phyloP scores from a whole-genome alignment of 2,329 filamentous ascomycete genomes.

The Monilinia vaccinii-corymbosi region DNA sequence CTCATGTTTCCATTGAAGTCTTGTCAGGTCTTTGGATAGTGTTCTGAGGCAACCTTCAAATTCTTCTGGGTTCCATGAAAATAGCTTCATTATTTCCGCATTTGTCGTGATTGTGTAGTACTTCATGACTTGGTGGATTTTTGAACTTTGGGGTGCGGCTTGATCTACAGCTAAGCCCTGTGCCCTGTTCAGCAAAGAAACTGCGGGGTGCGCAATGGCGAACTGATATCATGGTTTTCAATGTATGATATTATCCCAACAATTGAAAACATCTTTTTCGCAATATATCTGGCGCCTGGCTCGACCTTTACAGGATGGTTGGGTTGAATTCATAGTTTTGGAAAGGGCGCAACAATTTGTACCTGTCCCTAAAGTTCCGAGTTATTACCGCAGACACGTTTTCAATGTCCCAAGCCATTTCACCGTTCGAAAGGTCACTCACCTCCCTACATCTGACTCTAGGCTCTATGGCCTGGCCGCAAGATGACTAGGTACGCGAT shows the following conservation, averaged over 20 bases:
- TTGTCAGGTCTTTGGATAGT: not conserved
- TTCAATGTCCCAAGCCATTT: not conserved
- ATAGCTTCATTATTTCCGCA: slow-evolving; percentile 2
- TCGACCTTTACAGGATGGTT: not conserved
- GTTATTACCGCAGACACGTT: not conserved
- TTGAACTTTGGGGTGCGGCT: not conserved
- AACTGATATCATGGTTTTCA: not conserved
- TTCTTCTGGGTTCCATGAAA: not conserved
- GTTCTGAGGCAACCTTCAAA: not conserved
- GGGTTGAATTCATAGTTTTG: not conserved
- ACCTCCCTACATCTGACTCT: not conserved
- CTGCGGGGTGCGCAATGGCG: slow-evolving; percentile 3
- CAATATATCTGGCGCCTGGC: not conserved
- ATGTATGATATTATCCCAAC: not conserved
- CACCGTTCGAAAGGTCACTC: not conserved
- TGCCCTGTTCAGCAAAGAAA: not conserved
- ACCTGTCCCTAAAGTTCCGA: not conserved
- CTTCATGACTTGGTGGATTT: slow-evolving; percentile 5
- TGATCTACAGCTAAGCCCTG: not conserved
- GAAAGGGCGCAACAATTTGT: not conserved
- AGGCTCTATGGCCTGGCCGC: not conserved
- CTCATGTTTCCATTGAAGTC: not conserved
- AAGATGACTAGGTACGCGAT: not conserved
- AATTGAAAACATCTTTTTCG: not conserved
- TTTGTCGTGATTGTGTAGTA: slow-evolving; percentile 10